Evolutionary conservation across 139 green algal species (phyloP), one percentile per base, ranked within the genome.

Genomic region (Coelastrella sp.): DNA sequence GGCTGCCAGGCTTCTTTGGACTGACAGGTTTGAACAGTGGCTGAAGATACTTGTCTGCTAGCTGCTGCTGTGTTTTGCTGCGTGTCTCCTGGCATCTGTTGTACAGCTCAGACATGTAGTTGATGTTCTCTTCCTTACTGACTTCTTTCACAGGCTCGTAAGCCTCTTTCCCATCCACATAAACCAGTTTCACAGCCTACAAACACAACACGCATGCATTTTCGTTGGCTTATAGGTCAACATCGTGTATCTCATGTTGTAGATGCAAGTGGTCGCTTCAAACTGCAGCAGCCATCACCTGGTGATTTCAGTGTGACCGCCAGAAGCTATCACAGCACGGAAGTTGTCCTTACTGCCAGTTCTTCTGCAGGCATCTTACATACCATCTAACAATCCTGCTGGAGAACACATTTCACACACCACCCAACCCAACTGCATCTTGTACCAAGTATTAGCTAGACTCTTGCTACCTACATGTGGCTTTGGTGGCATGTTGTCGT

Each of bases 121-220:
- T 60, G 19, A 91, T 91, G 78, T 91, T 91, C 32, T 91, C 87
- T 58, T 86, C 56, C 47, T 73, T 81, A 11, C 7, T 85, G 4
- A 73, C 19, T n/a, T 85, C 79, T 11, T 87, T 87, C 8, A 87
- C 57, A 6, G 47, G 64, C 61, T 71, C 66, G 3, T 66, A 81
- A 7, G 20, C 8, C 77, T 91, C 87, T 75, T 79, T 87, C 19
- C 32, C 73, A 78, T 68, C 79, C 14, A 87, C 77, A 73, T 82
- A 91, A 47, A 81, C 64, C 64, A 91, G 87, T 64, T 86, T 85
- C 54, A 91, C 87, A 23, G 87, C 87, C 59, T 91, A 64, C 32
- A 47, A 47, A 47, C 32, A 47, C 32, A 47, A 47, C 32, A 1
- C 0, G 32, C 32, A 47, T 47, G 61, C 10, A 13, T 71, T 2